Percentiles rank a stretch among this genome's conserved stretches.
Evolutionary conservation across 495 filamentous ascomycete genomes (phyloP).

Genomic region (Amorphotheca resinae): DNA sequence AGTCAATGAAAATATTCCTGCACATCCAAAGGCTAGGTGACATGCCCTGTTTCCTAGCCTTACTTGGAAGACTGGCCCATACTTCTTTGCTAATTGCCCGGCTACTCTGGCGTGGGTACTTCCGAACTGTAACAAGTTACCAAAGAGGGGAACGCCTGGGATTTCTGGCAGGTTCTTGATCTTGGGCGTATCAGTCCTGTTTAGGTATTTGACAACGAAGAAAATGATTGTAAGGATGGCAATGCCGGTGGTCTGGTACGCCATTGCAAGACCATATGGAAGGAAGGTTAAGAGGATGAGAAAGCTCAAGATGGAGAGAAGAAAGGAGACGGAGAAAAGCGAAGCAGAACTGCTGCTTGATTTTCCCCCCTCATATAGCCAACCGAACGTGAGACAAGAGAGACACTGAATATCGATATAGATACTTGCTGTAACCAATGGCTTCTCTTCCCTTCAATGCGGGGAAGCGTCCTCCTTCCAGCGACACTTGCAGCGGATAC

Average conservation of each 20-base stretch:
- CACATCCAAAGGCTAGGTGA: not conserved
- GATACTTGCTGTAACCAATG: too few relatives aligned
- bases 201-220: slow-evolving; percentile 41
- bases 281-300: not conserved
- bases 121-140: slow-evolving; percentile 48
- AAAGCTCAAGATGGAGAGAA: not conserved
- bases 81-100: slow-evolving; percentile 44
- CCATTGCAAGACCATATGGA: slow-evolving; percentile 22
- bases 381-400: too few relatives aligned
- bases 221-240: slow-evolving; percentile 33
- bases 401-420: too few relatives aligned
- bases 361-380: too few relatives aligned
- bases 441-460: too few relatives aligned
- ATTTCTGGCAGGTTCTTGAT: slow-evolving; percentile 53
- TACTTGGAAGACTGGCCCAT: slow-evolving; percentile 55
- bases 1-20: not conserved
- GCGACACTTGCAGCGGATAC: too few relatives aligned
- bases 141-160: slow-evolving; percentile 50
- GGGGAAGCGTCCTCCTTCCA: too few relatives aligned
- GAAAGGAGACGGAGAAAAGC: not conserved
- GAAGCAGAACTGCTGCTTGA: too few relatives aligned
- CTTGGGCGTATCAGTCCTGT: slow-evolving; percentile 46
- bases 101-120: slow-evolving; percentile 41
- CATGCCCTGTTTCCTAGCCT: slow-evolving; percentile 50
- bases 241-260: slow-evolving; percentile 31